A percentile compares a stretch with the other conserved stretches of the same genome.
Conservation (phyloP, 1,284 basidiomycete genomes). For the Puccinia novopanici region DNA sequence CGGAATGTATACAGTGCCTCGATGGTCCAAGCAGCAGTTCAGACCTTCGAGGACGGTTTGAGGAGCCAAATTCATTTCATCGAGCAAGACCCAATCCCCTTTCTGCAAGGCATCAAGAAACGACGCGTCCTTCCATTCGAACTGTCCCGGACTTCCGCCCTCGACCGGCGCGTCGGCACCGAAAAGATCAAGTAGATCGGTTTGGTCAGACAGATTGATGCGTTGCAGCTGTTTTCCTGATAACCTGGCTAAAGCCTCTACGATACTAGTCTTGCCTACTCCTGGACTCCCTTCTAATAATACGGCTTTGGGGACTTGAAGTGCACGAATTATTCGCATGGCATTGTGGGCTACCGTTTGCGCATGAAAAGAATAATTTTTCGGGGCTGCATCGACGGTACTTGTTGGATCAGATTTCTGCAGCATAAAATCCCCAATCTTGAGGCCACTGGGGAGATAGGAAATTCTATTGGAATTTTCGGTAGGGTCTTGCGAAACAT, state of each 20-base stretch:
- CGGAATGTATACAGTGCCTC: slow-evolving; percentile 91
- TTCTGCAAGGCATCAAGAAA: slow-evolving; percentile 89
- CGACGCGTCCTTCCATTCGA: slow-evolving; percentile 95
- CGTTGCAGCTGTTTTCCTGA: slow-evolving; percentile 80
- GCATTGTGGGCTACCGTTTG: slow-evolving; percentile 88
- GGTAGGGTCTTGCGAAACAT: neutral
- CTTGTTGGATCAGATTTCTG: neutral
- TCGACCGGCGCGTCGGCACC: slow-evolving; percentile 95
- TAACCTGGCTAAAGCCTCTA: slow-evolving; percentile 80
- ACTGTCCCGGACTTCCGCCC: slow-evolving; percentile 85
- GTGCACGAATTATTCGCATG: slow-evolving; percentile 83
- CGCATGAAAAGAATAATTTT: slow-evolving; percentile 76
- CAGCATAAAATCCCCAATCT: slow-evolving; percentile 39
- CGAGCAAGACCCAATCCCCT: slow-evolving; percentile 93
- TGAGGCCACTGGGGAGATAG: neutral
- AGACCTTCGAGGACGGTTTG: slow-evolving; percentile 86
- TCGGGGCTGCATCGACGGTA: neutral
- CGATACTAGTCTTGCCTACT: slow-evolving; percentile 96
- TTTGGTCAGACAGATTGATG: slow-evolving; percentile 99
- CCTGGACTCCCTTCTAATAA: slow-evolving; percentile 96
- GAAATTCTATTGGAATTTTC: neutral
- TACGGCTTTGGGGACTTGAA: slow-evolving; percentile 86
- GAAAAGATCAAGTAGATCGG: slow-evolving; percentile 93
- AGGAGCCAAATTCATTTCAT: slow-evolving; percentile 98
- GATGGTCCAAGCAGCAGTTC: too few relatives aligned